Evolutionary conservation across 805 yeast genomes (phyloP), one percentile per base, ranked within the genome.

Genomic region (Barnettozyma siamensis): DNA sequence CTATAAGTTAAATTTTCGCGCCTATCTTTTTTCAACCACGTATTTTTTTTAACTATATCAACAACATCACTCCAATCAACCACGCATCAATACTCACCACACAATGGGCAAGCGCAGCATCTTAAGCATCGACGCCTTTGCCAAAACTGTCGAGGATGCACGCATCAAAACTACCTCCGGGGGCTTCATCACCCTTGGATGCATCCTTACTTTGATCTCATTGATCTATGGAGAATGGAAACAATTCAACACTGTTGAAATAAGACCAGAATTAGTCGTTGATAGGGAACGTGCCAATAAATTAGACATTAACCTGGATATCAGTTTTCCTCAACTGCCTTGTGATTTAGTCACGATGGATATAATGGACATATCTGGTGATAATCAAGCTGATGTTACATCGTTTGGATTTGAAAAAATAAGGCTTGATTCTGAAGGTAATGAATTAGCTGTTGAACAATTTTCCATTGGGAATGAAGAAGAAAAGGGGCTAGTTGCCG

Each of bases 141-240:
- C 95, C 23, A 91, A 89, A 64, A 86, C 97, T 5, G 89, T 87
- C 28, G 98, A 91, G 57, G 99, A 93, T 60, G 94, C 95, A 8
- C 75, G 86, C 38, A 77, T 93, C 46, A 79, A 84, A 47, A 93
- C 99, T 4, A 73, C 91, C 5, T 73, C 91, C 8, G 99, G 99
- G 40, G 99, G 96, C 2, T 54, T 88, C 21, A 85, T 93, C 55
- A 88, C 98, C 3, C 54, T 93, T 32, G 65, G 76, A 3, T 83
- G 96, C 55, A 54, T 78, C 3, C 38, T 78, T 6, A 68, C 84
- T 3, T 80, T 87, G 15, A 42, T 82, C 18, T 51, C 83, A 39
- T 69, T 93, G 46, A 65, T 88, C 37, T 44, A 80, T 24, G 78
- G 78, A 49, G 98, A 93, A 62, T 86, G 91, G 76, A 50, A 57